A percentile compares a stretch with the other conserved stretches of the same genome.
These are phyloP conservation scores for Hyphopichia fennica DNA, from an alignment of 1,139 yeast genomes.

Conservation along the genomic window DNA sequence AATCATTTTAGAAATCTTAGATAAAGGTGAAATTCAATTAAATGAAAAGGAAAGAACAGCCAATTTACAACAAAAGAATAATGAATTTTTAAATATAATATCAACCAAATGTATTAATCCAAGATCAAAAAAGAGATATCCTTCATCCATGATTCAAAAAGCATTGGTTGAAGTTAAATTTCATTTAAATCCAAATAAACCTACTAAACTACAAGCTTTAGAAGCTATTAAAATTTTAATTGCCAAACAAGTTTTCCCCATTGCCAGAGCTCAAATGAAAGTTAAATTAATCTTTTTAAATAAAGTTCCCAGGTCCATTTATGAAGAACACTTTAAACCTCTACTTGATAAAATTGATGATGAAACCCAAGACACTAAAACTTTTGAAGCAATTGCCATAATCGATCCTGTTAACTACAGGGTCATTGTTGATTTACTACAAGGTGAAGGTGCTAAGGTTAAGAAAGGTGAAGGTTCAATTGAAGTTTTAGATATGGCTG, in stretches of 20 bases:
- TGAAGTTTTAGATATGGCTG: conserved; percentile 91
- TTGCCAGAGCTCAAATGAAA: conserved; percentile 93
- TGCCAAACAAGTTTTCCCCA: conserved; percentile 81
- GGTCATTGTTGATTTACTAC: conserved; percentile 61
- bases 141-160: conserved; percentile 91
- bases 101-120: conserved; percentile 94
- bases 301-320: conserved; percentile 49
- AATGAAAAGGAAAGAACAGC: conserved; percentile 91
- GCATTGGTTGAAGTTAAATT: conserved; percentile 78
- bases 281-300: conserved; percentile 57
- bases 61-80: conserved; percentile 70
- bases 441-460: conserved; percentile 50
- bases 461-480: conserved; percentile 60
- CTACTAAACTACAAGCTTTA: conserved; percentile 85
- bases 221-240: conserved; percentile 85
- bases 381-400: conserved; percentile 66
- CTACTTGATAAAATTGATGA: conserved; percentile 55
- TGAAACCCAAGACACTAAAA: conserved; percentile 44
- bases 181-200: conserved; percentile 73
- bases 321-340: conserved; percentile 49
- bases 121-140: conserved; percentile 82
- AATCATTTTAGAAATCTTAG: conserved; percentile 76
- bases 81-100: conserved; percentile 79
- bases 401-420: conserved; percentile 90
- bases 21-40: conserved; percentile 90